Conservation (phyloP, 768 basidiomycete genomes). For the Russula emetica region DNA sequence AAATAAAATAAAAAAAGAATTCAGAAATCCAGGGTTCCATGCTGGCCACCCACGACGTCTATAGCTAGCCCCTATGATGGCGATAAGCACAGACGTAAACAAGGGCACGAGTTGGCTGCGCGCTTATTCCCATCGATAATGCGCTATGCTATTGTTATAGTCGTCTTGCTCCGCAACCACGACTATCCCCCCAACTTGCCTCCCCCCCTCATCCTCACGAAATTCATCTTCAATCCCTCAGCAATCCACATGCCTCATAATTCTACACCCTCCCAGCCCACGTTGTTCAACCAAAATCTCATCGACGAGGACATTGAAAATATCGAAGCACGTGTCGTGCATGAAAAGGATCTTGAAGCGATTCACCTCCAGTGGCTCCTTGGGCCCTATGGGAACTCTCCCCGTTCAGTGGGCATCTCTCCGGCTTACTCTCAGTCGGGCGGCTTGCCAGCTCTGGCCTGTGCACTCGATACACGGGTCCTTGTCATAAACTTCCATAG, state of each 20-base stretch:
- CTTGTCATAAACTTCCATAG: constrained; percentile 29
- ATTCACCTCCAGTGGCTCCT: constrained; percentile 27
- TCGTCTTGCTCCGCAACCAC: background rate
- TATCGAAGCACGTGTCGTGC: constrained; percentile 28
- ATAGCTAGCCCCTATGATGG: background rate
- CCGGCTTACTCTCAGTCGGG: constrained; percentile 46
- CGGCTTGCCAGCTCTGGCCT: constrained; percentile 44
- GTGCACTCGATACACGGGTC: constrained; percentile 37
- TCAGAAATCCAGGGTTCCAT: background rate
- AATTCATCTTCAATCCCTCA: background rate
- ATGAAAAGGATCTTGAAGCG: constrained; percentile 29
- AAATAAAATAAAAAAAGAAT: too few species aligned
- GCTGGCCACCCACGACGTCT: background rate
- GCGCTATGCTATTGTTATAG: too few species aligned
- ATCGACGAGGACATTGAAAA: constrained; percentile 31
- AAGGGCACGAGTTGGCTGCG: background rate
- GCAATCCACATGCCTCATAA: background rate
- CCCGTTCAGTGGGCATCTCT: constrained; percentile 44
- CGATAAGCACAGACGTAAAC: background rate
- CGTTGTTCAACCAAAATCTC: constrained; percentile 28
- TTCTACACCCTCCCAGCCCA: background rate
- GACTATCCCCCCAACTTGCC: background rate
- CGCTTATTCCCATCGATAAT: constrained; percentile 5
- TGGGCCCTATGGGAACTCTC: constrained; percentile 23
- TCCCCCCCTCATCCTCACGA: background rate